Evolutionary conservation across 1,139 yeast species (phyloP), one percentile per base, ranked within the genome.

Genomic region (Saccharomyces hybrid): DNA sequence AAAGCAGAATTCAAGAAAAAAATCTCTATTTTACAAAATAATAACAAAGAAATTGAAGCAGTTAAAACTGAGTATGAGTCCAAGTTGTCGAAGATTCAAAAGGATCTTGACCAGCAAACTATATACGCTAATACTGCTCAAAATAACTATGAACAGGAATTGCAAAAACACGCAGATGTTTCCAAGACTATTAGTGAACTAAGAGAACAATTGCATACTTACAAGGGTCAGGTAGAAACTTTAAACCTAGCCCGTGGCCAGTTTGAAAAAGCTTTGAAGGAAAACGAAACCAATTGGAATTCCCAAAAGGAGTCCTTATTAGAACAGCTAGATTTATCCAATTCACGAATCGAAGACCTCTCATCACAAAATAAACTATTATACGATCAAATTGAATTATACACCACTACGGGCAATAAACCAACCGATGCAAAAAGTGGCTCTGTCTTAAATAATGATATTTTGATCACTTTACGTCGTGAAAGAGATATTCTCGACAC

Each of bases 401-500:
- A 67, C 50, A 61, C 62, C 46, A 42, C 49, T 13, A 47, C 47
- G 38, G 38, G 51, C 6, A 42, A 31, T 13, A 46, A 25, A 14
- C 46, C 27, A 7, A 34, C 14, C 11, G 29, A 23, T 7, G 50
- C 38, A 8, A 58, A 72, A 47, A 60, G 66, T 48, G 69, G 67
- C 14, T 56, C 28, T 42, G 29, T 51, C 2, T 54, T 51, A 8
- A 54, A 48, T 42, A 51, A 19, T 19, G 23, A 84, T 60, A 78
- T 89, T 34, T 73, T 89, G 46, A 69, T 76, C 7, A 83, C 79
- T 62, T 74, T 89, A 57, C 83, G 93, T 51, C 82, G 86, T 58
- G 96, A 88, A 62, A 87, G 86, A 66, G 96, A 89, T 58, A 75
- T 84, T 5, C 77, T 84, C 1, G 88, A 83, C 54, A 78, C 83